phyloP scores from a whole-genome alignment of 495 filamentous ascomycete species.

The Umbilicaria muhlenbergii region DNA sequence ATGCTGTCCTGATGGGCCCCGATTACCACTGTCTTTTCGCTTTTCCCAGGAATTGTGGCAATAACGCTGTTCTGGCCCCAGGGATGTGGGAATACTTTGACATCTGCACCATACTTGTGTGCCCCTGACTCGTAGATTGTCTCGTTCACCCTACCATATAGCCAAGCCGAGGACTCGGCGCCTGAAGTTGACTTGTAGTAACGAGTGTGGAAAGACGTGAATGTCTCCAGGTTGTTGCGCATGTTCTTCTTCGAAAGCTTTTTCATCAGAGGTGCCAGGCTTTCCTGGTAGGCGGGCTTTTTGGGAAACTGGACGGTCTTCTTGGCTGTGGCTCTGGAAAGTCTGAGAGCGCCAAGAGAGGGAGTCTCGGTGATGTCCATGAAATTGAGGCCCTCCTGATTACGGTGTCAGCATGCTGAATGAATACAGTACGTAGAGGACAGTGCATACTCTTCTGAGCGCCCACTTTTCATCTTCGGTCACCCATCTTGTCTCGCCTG shows the following conservation, averaged over 20 bases:
- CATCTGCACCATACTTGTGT: slow-evolving; percentile 46
- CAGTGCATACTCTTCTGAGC: slow-evolving; percentile 52
- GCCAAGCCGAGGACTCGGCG: slow-evolving; percentile 79
- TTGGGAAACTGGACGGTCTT: slow-evolving; percentile 45
- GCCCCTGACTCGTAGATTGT: slow-evolving; percentile 59
- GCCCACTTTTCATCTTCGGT: slow-evolving; percentile 93
- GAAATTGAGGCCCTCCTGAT: slow-evolving; percentile 68
- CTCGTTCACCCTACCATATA: slow-evolving; percentile 56
- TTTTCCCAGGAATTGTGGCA: slow-evolving; percentile 78
- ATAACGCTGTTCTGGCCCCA: slow-evolving; percentile 92
- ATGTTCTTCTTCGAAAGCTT: slow-evolving; percentile 64
- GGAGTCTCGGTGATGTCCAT: slow-evolving; percentile 78
- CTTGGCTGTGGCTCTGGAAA: slow-evolving; percentile 16
- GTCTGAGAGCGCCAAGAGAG: slow-evolving; percentile 15
- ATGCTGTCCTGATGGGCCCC: slow-evolving; percentile 74
- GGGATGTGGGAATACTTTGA: slow-evolving; percentile 58
- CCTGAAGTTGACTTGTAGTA: slow-evolving; percentile 84
- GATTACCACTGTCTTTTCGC: slow-evolving; percentile 66
- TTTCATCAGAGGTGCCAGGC: slow-evolving; percentile 48
- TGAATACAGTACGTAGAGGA: slow-evolving; percentile 1
- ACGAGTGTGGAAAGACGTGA: slow-evolving; percentile 72
- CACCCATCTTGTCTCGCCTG: slow-evolving; percentile 71
- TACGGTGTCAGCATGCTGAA: not conserved
- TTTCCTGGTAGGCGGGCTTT: slow-evolving; percentile 47
- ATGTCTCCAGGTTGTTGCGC: slow-evolving; percentile 57